These are phyloP conservation scores for Glomus cerebriforme DNA, from an alignment of 192 early-diverging fungal genomes.

Conservation along the genomic window DNA sequence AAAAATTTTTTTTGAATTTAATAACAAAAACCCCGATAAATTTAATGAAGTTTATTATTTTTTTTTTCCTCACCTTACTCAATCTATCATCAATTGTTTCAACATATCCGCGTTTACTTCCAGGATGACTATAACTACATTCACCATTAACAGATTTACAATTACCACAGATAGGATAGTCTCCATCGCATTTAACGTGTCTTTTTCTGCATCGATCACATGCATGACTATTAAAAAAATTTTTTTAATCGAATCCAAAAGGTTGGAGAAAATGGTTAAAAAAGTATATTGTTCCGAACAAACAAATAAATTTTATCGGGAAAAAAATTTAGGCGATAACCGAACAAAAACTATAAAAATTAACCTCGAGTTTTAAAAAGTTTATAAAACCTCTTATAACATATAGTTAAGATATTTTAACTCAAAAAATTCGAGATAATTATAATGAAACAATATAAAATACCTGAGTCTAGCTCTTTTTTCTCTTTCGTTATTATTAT, in stretches of 20 bases:
- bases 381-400: neutral
- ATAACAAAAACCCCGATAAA: neutral
- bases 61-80: constrained; percentile 39
- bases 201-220: constrained; percentile 68
- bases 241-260: neutral
- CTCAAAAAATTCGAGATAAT: neutral
- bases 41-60: too few species aligned
- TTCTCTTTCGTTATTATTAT: constrained; percentile 20
- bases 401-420: neutral
- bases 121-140: constrained; percentile 66
- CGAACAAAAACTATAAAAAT: neutral
- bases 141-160: constrained; percentile 57
- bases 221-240: constrained; percentile 30
- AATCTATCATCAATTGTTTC: constrained; percentile 69
- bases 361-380: neutral
- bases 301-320: neutral
- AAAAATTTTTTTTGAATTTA: too few species aligned
- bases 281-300: neutral
- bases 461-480: constrained; percentile 24
- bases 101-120: constrained; percentile 77
- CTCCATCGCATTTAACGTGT: constrained; percentile 72
- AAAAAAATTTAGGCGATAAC: neutral
- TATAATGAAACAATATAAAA: neutral
- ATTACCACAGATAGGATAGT: constrained; percentile 59
- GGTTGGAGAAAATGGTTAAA: neutral